Evolutionary conservation across 805 yeast genomes (phyloP), one percentile per base, ranked within the genome.

Genomic region (Barnettozyma sucrosica): DNA sequence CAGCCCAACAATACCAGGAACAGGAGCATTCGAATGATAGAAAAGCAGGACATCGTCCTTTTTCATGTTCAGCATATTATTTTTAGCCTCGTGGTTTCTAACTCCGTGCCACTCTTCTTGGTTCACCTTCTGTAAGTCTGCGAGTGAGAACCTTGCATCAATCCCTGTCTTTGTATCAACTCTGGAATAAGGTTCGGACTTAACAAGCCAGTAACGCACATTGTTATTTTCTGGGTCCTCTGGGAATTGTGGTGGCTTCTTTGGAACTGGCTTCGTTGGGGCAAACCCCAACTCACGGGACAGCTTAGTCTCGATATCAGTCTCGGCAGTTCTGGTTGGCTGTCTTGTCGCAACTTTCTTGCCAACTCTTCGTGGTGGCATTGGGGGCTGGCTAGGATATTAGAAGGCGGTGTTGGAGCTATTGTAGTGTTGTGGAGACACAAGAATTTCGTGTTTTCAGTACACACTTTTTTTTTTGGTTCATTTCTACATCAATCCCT

Each of bases 101-200:
- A 79, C 83, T 1, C 84, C 83, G 51, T 76, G 78, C 83, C 83
- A 79, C n/a, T 74, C 69, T 44, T 74, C 76, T 1, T 50, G 50
- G 5, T 59, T 65, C 8, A 66, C 71, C 6, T 66, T 53, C 16
- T 67, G 56, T 11, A 79, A 60, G 26, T 72, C 77, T 8, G 64
- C 64, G 7, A 78, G 62, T 5, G 80, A 67, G 56, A 76, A 79
- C 37, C 68, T 67, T 20, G 73, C 78, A 55, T 79, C 81, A 18
- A 62, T 60, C 2, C 77, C 78, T 0, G 74, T 58, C n/a, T 58
- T 61, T 8, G 76, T 66, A 44, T 75, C 81, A 10, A 76, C 60
- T 39, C 83, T 60, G 0, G 74, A 52, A 39, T 64, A 63, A 1
- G 83, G 83, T 58, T 79, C 84, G 2, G 81, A 75, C 54, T 79